These are phyloP conservation scores for Penicillium cinerascens DNA, from an alignment of 495 filamentous ascomycete genomes.

Conservation along the genomic window DNA sequence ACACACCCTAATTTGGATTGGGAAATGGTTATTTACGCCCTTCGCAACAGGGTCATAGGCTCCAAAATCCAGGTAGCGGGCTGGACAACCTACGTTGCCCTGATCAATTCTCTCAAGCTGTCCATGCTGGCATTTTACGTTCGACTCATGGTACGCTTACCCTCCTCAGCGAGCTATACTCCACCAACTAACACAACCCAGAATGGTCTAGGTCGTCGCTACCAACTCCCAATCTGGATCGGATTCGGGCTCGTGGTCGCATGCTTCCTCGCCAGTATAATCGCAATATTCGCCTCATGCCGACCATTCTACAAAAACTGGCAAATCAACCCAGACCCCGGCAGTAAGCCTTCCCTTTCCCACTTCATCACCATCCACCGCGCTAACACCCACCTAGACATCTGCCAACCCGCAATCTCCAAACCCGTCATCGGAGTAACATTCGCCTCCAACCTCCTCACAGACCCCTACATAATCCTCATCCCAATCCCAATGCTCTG, in stretches of 20 bases:
- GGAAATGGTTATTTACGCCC: too few relatives aligned
- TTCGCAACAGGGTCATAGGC: conserved; percentile 39
- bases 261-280: conserved; percentile 44
- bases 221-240: conserved; percentile 42
- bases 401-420: conserved; percentile 49
- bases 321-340: conserved; percentile 56
- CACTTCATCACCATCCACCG: neutral
- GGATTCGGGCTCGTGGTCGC: conserved; percentile 44
- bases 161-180: too few relatives aligned
- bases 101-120: conserved; percentile 51
- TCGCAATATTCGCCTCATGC: conserved; percentile 47
- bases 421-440: conserved; percentile 43
- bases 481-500: conserved; percentile 55
- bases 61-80: conserved; percentile 53
- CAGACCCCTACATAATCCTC: conserved; percentile 52
- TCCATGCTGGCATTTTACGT: conserved; percentile 52
- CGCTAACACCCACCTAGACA: conserved; percentile 27
- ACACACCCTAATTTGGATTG: too few relatives aligned
- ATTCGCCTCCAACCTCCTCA: conserved; percentile 45
- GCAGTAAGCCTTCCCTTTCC: conserved; percentile 37
- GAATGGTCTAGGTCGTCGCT: conserved; percentile 34
- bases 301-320: conserved; percentile 47
- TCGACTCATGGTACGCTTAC: conserved; percentile 50
- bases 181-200: conserved; percentile 1
- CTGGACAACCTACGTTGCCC: conserved; percentile 50